Evolutionary conservation across 140 eudicot genomes (phyloP), one percentile per base, ranked within the genome.

Genomic region (Cichorium intybus): DNA sequence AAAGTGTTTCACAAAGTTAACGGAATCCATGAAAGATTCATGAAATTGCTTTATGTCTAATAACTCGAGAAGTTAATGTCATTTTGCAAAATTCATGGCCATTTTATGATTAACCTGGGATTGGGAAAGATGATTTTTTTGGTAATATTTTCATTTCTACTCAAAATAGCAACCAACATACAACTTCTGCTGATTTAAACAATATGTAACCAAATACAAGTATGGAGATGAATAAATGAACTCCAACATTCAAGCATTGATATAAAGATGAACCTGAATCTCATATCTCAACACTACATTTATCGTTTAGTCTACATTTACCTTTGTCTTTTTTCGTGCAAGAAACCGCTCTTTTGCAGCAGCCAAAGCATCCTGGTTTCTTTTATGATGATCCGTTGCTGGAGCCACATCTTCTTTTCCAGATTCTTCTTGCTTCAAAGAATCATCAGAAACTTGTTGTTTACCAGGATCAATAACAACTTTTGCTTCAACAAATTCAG

Each of bases 341-440:
- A 87, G 61, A 60, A 80, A 92, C 16, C 92, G 85, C 71, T 75
- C 89, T 81, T 79, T 90, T 20, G 97, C 95, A 45, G 90, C 97
- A 31, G 94, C 94, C 67, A 90, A 46, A 45, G 90, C 93, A 78
- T 90, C 87, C 64, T 81, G 77, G 20, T 43, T 77, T 66, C 82
- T 79, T 63, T 87, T 90, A 66, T 82, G 82, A 73, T 86, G 94
- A 60, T 84, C 82, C 1, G 24, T 43, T 10, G 55, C 81, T 68
- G 74, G 82, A 59, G 71, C 56, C 12, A 54, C 54, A n/a, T 33
- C 16, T 49, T 59, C 64, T 12, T 24, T 22, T 55, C 55, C 58
- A 34, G 58, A 53, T 66, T 76, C 88, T 73, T 60, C 76, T n/a
- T n/a, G n/a, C 26, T 23, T 23, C 21, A 81, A 20, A 31, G 79